Conservation (phyloP, 495 filamentous ascomycete species). For the Barbatosphaeria neglecta region DNA sequence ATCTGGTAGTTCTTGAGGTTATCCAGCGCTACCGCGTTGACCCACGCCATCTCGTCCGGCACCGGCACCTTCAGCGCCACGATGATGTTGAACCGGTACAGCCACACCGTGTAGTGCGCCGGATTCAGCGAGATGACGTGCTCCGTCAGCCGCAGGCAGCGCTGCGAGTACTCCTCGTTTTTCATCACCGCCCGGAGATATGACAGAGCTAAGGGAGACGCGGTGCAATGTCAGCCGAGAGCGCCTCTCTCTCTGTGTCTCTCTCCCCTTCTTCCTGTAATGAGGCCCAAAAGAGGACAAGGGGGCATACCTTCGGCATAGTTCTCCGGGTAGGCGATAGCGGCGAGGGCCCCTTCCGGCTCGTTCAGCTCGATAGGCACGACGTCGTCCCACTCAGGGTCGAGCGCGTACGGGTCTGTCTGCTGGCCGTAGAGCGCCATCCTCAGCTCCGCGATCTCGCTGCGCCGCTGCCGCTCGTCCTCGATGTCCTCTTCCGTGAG, state of each 20-base stretch:
- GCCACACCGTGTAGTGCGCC: conserved; percentile 96
- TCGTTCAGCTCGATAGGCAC: conserved; percentile 76
- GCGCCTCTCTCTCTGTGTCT: not conserved
- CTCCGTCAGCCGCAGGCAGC: conserved; percentile 72
- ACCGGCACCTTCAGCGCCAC: conserved; percentile 56
- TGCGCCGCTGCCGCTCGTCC: conserved; percentile 29
- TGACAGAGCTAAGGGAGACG: conserved; percentile 36
- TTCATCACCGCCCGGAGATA: conserved; percentile 94
- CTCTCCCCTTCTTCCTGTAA: too few species aligned
- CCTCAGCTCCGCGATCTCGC: conserved; percentile 30
- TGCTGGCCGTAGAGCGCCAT: conserved; percentile 32
- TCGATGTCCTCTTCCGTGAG: conserved; percentile 27
- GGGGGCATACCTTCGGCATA: conserved; percentile 66
- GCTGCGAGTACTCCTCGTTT: conserved; percentile 64
- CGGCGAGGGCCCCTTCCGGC: conserved; percentile 66
- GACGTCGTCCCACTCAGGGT: conserved; percentile 75
- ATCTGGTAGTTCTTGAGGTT: conserved; percentile 98
- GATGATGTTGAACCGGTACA: conserved; percentile 75
- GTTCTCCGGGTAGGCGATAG: conserved; percentile 75
- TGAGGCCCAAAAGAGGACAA: not conserved
- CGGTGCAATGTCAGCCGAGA: not conserved
- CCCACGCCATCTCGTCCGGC: conserved; percentile 64
- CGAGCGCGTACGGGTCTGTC: conserved; percentile 43
- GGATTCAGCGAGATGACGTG: conserved; percentile 87
- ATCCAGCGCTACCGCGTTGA: conserved; percentile 67